Base-by-base conservation (phyloP, 148 eudicot genomes). In the Rhododendron kiyosumense region DNA sequence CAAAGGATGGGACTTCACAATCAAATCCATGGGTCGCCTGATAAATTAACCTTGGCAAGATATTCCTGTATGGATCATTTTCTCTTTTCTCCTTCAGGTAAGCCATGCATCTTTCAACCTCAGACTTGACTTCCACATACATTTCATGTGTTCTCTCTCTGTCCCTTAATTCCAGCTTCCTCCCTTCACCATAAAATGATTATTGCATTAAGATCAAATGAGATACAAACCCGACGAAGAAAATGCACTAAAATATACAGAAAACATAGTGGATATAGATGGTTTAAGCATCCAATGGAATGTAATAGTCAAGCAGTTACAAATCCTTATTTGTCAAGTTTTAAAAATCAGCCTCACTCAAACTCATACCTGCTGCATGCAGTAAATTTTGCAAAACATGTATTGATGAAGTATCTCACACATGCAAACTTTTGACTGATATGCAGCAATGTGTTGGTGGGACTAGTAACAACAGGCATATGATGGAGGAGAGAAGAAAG, bases 11-110 rank as follows among this genome's bases (percentile, higher is more conserved):
- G 30, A 93, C 86, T 90, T 95, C 92, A 67, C 91, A 80, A 18
- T 92, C 91, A 45, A 73, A 69, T 45, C 94, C 95, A 84, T 95
- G 93, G 0, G 71, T 82, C 11, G 94, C 93, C 85, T 87, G 93
- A 89, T 90, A 94, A 69, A 88, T 14, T 45, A 91, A 71, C 17
- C 97, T 92, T 61, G 92, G 77, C 36, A 92, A 26, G 30, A 94
- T 63, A 87, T 88, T 90, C 86, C 96, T 88, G 51, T 92, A 94
- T 18, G 98, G 96, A 83, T 94, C 98, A 22, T 49, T 85, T 87
- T 95, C 94, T 86, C 96, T 89, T 52, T 92, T 94, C 88, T 91
- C 90, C 89, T 91, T 92, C 84, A 95, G 87, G 88, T 90, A 95
- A 75, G 85, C 88, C 73, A 95, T 90, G 86, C 94, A 91, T 22